Evolutionary conservation across 1,284 basidiomycete species (phyloP), one percentile per base, ranked within the genome.

Genomic region (Ustilago hordei): DNA sequence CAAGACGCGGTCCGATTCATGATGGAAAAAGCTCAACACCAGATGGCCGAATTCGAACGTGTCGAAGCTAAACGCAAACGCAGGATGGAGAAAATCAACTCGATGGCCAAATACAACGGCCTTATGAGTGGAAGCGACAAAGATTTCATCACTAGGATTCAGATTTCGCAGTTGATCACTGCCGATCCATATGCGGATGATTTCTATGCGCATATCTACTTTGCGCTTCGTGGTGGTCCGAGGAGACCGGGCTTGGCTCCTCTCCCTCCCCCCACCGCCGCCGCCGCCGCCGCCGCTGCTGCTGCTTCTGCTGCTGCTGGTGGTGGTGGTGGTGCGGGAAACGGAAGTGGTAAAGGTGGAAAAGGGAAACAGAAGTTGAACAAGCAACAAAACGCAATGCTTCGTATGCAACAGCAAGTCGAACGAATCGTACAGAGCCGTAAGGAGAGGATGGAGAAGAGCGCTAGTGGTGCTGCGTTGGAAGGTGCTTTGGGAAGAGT

Each of bases 101-200:
- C 75, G 52, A 87, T 97, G 95, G 91, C 95, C 63, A 92, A 93
- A 79, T 95, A 97, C 87, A 99, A 99, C 86, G 95, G 98, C 86
- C 89, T 98, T 63, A 99, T 99, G 97, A 95, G 93, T 0, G 93
- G 95, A 86, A 96, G 94, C 15, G 97, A 99, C 89, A 99, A 99
- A 88, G 97, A 99, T 85, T 99, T 99, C 86, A 99, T 99, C 87
- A 99, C 97, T 28, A 92, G 97, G 45, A 99, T 99, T 70, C 97
- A 99, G 87, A 94, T 99, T 54, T 98, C 95, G 1, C 96, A 99
- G 85, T 91, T 99, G 36, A 95, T 98, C 55, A 86, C 86, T 31
- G 74, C 83, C 31, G 97, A 99, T 88, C 97, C 97, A 0, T 98
- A 97, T 87, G 91, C 94, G 39, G 95, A 98, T 78, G 97, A 99